Conservation (phyloP, 2,329 filamentous ascomycete genomes). For the Hyphodiscus sp. region DNA sequence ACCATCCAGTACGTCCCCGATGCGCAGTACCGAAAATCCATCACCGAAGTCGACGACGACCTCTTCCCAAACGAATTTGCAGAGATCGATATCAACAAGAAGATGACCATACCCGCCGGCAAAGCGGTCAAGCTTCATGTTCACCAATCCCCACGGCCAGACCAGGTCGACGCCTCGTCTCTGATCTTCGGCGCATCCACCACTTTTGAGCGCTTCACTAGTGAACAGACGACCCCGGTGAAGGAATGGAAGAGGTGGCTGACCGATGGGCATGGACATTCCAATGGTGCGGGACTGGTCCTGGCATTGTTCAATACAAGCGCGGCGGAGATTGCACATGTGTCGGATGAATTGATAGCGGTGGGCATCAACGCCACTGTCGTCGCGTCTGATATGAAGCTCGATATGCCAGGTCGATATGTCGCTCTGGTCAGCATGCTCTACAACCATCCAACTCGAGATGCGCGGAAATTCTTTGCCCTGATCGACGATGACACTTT, state of each 20-base stretch:
- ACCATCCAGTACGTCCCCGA: constrained; percentile 26
- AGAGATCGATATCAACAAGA: constrained; percentile 16
- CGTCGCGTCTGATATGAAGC: constrained; percentile 43
- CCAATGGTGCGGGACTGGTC: constrained; percentile 51
- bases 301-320: constrained; percentile 47
- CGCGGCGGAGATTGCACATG: constrained; percentile 43
- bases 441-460: constrained; percentile 39
- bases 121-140: constrained; percentile 23
- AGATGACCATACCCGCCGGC: constrained; percentile 14
- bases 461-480: constrained; percentile 23
- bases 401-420: constrained; percentile 55
- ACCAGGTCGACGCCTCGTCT: constrained; percentile 46
- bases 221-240: constrained; percentile 43
- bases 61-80: constrained; percentile 22
- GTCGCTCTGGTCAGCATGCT: constrained; percentile 48
- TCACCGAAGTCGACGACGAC: constrained; percentile 23
- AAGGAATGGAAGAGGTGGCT: constrained; percentile 56
- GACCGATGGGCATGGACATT: constrained; percentile 47
- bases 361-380: constrained; percentile 52
- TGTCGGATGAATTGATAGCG: constrained; percentile 38
- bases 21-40: constrained; percentile 17
- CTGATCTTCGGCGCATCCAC: constrained; percentile 56
- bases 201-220: constrained; percentile 49
- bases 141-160: constrained; percentile 39
- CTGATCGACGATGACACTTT: constrained; percentile 31